Percentiles rank a stretch among this genome's conserved stretches.
Conservation (phyloP, 129 eudicot species). For the Glebionis coronaria region DNA sequence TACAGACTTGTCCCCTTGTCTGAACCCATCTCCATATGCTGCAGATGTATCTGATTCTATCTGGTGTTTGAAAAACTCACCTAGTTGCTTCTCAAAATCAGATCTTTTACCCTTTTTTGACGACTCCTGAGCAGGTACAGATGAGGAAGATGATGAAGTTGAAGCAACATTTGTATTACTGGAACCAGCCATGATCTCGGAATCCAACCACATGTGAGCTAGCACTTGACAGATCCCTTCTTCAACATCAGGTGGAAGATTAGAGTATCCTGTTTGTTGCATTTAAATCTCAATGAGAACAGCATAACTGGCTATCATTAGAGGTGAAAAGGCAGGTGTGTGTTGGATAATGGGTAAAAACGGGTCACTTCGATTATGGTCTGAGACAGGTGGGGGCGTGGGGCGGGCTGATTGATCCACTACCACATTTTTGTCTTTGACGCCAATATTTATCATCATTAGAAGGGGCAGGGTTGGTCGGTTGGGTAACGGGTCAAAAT, state of each 20-base stretch:
- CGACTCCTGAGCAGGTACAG: constrained; percentile 26
- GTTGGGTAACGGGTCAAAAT: too few species aligned
- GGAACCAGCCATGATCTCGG: constrained; percentile 32
- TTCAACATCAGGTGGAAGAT: constrained; percentile 39
- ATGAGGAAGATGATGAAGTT: constrained; percentile 33
- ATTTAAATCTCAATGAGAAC: constrained; percentile 8
- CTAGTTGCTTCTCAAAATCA: constrained; percentile 37
- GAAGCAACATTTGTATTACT: constrained; percentile 21
- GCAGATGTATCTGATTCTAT: constrained; percentile 33
- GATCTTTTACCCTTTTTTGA: constrained; percentile 38
- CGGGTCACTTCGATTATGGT: too few species aligned
- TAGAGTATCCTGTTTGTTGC: constrained; percentile 30
- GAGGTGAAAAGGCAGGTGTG: not conserved
- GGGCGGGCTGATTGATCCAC: too few species aligned
- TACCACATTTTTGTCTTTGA: too few species aligned
- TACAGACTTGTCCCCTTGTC: constrained; percentile 30
- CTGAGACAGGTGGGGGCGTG: too few species aligned
- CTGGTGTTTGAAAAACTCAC: constrained; percentile 36
- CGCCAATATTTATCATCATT: too few species aligned
- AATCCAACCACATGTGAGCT: constrained; percentile 41
- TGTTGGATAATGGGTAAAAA: too few species aligned
- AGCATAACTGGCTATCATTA: not conserved
- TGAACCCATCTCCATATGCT: constrained; percentile 40
- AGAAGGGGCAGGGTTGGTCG: too few species aligned
- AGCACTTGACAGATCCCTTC: constrained; percentile 41